phyloP scores from a whole-genome alignment of 2,329 filamentous ascomycete species.

The Cryphonectria naterciae region DNA sequence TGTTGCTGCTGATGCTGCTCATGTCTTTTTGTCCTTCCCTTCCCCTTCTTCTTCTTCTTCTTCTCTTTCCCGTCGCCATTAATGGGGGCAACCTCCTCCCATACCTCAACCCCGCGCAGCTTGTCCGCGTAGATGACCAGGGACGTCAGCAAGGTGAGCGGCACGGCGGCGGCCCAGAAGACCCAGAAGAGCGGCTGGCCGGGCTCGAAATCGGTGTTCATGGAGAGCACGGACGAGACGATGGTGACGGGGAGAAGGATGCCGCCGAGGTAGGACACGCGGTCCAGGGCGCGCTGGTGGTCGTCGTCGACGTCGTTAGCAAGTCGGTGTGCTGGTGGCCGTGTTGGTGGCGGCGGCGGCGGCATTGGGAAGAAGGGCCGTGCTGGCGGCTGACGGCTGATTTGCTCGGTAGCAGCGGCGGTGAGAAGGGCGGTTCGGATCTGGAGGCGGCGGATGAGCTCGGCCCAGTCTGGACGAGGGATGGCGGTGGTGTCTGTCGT shows the following conservation, averaged over 20 bases:
- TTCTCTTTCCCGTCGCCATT: neutral
- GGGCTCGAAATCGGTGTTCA: constrained; percentile 50
- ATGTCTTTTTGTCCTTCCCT: no score
- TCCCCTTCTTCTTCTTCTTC: neutral
- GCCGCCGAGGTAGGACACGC: constrained; percentile 55
- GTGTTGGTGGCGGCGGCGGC: neutral
- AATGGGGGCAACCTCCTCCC: constrained; percentile 45
- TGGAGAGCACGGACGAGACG: constrained; percentile 52
- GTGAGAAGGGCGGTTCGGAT: constrained; percentile 35
- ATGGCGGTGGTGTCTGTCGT: neutral
- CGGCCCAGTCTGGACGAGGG: constrained; percentile 37
- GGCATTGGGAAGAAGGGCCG: neutral
- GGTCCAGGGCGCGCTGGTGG: constrained; percentile 46
- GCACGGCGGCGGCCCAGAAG: constrained; percentile 50
- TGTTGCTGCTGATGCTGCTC: neutral
- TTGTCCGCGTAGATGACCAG: constrained; percentile 54
- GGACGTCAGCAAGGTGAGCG: constrained; percentile 44
- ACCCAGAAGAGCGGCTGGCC: constrained; percentile 49
- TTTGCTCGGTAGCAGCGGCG: constrained; percentile 20
- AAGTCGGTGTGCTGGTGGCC: neutral
- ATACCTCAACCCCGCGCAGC: constrained; percentile 50
- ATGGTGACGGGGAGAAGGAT: constrained; percentile 53
- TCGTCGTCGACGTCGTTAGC: constrained; percentile 5
- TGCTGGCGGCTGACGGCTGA: neutral
- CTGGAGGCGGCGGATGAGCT: constrained; percentile 38